These are phyloP conservation scores for Neurospora pannonica DNA, from an alignment of 495 filamentous ascomycete genomes.

Conservation along the genomic window DNA sequence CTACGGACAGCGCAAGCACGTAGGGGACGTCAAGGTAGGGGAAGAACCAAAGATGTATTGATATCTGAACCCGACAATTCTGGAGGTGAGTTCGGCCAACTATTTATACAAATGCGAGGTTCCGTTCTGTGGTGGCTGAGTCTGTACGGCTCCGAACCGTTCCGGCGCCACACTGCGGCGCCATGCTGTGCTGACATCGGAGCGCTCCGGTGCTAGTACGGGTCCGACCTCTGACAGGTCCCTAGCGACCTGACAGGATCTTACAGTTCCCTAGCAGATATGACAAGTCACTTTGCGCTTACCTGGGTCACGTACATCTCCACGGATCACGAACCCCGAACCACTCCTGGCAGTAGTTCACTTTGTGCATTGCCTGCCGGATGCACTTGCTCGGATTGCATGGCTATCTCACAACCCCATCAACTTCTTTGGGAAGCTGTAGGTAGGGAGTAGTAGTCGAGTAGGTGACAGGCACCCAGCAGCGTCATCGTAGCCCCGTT, in stretches of 20 bases:
- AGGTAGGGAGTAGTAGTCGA: not conserved
- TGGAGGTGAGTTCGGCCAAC: too few relatives aligned
- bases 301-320: not conserved
- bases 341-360: not conserved
- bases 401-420: not conserved
- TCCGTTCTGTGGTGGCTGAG: too few relatives aligned
- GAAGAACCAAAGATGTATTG: too few relatives aligned
- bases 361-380: not conserved
- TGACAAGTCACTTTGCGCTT: not conserved
- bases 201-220: too few relatives aligned
- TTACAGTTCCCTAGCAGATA: not conserved
- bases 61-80: too few relatives aligned
- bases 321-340: not conserved
- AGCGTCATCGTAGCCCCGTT: not conserved
- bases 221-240: too few relatives aligned
- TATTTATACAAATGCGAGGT: too few relatives aligned
- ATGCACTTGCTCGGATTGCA: not conserved
- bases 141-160: too few relatives aligned
- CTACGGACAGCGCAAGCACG: too few relatives aligned
- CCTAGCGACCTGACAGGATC: not conserved
- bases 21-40: too few relatives aligned
- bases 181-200: too few relatives aligned
- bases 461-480: not conserved
- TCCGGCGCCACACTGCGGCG: too few relatives aligned
- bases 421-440: not conserved